These are phyloP conservation scores for Babesia bigemina DNA, from an alignment of 169 alveolate genomes.

Conservation along the genomic window DNA sequence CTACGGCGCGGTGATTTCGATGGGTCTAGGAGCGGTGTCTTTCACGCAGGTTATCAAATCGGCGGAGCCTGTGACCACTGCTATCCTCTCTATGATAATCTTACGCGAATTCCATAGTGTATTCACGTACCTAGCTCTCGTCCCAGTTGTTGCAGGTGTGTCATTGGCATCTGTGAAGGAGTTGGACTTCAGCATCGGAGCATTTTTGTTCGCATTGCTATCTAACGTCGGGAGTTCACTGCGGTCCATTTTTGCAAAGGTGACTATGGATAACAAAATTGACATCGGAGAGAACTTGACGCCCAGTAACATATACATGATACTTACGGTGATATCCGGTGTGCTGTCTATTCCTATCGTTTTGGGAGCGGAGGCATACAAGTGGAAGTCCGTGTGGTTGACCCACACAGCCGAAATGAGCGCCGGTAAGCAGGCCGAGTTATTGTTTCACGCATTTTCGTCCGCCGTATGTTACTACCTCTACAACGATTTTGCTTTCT, in stretches of 20 bases:
- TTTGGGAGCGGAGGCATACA: constrained; percentile 64
- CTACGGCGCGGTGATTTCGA: constrained; percentile 82
- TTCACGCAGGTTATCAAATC: constrained; percentile 85
- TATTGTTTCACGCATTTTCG: constrained; percentile 39
- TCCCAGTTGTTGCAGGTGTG: constrained; percentile 80
- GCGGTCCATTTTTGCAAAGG: constrained; percentile 71
- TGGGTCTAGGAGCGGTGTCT: constrained; percentile 83
- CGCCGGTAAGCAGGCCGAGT: constrained; percentile 4
- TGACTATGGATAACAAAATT: constrained; percentile 74
- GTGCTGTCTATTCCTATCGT: constrained; percentile 76
- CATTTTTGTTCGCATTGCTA: constrained; percentile 80
- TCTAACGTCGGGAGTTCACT: constrained; percentile 81
- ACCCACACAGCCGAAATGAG: constrained; percentile 56
- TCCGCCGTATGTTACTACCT: constrained; percentile 80
- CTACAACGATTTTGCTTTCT: constrained; percentile 81
- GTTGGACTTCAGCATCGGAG: constrained; percentile 74
- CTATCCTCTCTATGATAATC: constrained; percentile 71
- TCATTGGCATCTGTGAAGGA: constrained; percentile 79
- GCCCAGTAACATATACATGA: constrained; percentile 75
- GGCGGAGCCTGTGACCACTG: constrained; percentile 83
- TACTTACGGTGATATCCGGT: constrained; percentile 78
- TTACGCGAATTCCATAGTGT: constrained; percentile 67
- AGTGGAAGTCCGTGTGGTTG: constrained; percentile 64
- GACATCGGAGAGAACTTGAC: constrained; percentile 74
- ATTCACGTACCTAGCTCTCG: constrained; percentile 72